Conservation (phyloP, 2,329 filamentous ascomycete genomes). For the Phoma sp. region DNA sequence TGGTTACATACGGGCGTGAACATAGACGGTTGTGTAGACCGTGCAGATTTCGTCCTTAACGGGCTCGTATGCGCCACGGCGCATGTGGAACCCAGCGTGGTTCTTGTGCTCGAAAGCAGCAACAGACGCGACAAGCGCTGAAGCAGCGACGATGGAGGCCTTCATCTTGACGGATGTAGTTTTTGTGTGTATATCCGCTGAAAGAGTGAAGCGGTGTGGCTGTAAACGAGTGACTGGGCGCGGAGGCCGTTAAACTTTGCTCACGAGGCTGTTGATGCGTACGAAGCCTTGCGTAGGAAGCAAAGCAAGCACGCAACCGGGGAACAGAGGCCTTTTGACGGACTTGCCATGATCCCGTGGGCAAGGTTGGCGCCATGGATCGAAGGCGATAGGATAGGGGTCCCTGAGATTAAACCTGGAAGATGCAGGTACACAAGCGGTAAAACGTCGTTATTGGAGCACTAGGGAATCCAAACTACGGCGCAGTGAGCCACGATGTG, state of each 20-base stretch:
- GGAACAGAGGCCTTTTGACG: conserved; percentile 42
- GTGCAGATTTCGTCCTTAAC: conserved; percentile 70
- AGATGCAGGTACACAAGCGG: conserved; percentile 33
- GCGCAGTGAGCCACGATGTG: conserved; percentile 34
- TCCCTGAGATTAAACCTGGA: conserved; percentile 37
- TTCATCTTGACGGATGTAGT: conserved; percentile 68
- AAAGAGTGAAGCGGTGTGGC: conserved; percentile 78
- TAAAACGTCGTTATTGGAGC: conserved; percentile 26
- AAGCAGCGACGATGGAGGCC: conserved; percentile 71
- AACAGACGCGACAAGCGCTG: conserved; percentile 62
- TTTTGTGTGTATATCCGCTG: conserved; percentile 69
- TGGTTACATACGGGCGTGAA: conserved; percentile 56
- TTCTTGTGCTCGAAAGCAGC: conserved; percentile 69
- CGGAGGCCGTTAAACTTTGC: conserved; percentile 42
- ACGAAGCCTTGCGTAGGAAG: conserved; percentile 44
- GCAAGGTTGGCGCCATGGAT: conserved; percentile 20
- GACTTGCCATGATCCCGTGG: conserved; percentile 29
- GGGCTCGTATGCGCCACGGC: conserved; percentile 54
- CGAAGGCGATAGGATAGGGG: conserved; percentile 42
- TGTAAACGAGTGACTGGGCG: conserved; percentile 48
- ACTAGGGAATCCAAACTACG: conserved; percentile 21
- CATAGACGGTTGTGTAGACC: conserved; percentile 69
- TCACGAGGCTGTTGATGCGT: conserved; percentile 44
- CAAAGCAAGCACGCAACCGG: conserved; percentile 25
- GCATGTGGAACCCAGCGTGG: conserved; percentile 65